Base-by-base conservation (phyloP, 73 alveolate genomes). In the Paramecium caudatum region DNA sequence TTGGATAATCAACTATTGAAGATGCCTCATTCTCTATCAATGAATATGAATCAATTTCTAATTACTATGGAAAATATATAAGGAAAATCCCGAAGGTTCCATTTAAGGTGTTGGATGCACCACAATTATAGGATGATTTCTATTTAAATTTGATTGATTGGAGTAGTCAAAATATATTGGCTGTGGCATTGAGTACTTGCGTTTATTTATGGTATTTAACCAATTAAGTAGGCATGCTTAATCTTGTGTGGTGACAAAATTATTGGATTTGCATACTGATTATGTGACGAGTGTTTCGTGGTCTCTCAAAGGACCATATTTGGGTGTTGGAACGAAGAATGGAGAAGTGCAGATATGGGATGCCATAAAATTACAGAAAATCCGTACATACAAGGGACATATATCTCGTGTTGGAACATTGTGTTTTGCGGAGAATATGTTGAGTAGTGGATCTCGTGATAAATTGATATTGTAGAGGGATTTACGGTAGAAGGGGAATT, bases 101-200 rank as follows among this genome's bases (percentile, higher is more conserved):
- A 49, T 97, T 97, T 91, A 98, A 98, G 93, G 99, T 98, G 32
- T 96, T 98, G 37, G 99, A 98, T 91, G 99, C 99, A 13, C 99
- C 99, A 0, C 91, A 96, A 90, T 95, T 98, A 36, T 91, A 96
- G 91, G 99, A 98, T 91, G 99, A 98, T 90, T 98, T 98, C 94
- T 98, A 98, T 94, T 91, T 98, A 82, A 98, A 98, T 91, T 96
- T 98, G 25, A 96, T 98, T 5, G 99, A 98, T 95, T 98, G 99
- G 99, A 93, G 99, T 8, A 92, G 96, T n/a, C 91, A 96, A 49
- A 97, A 98, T 84, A 91, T 95, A 16, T 95, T 98, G 2, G 99
- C 99, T 1, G 99, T 98, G 5, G 99, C 99, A 4, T 91, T 98
- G 33, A 98, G 97, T 61, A 82, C 96, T 46, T 95, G 95, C 48